A percentile compares a stretch with the other conserved stretches of the same genome.
Evolutionary conservation across 768 basidiomycete genomes (phyloP).

Genomic region (Lanmaoa pseudosensibilis): DNA sequence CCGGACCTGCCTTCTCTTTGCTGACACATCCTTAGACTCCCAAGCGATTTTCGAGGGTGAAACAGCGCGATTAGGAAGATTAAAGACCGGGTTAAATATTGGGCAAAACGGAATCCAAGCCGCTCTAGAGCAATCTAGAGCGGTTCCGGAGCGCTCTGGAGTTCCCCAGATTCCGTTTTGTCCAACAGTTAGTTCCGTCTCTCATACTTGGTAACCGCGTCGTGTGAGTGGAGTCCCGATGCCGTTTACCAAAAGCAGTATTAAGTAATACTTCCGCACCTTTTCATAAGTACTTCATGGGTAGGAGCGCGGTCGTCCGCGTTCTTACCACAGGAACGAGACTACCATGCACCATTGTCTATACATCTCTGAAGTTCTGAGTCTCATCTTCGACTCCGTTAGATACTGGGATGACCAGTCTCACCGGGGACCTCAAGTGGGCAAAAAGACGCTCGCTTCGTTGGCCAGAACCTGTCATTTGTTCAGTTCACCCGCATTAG

Average conservation of each 20-base stretch:
- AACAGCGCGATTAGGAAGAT: no score
- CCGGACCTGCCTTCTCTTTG: no score
- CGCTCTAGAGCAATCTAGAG: no score
- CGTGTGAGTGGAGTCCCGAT: neutral
- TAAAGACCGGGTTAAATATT: no score
- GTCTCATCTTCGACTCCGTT: conserved; percentile 1
- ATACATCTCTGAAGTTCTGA: conserved; percentile 12
- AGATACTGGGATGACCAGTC: neutral
- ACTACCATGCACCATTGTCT: conserved; percentile 41
- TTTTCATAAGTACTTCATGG: neutral
- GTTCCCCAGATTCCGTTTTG: no score
- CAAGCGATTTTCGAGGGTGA: no score
- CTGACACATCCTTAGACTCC: no score
- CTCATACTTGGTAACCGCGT: no score
- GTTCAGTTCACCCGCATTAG: conserved; percentile 16
- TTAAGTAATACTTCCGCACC: neutral
- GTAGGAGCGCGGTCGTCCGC: neutral
- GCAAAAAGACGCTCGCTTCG: conserved; percentile 7
- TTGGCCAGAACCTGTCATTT: conserved; percentile 14
- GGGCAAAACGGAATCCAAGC: no score
- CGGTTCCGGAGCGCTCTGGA: no score
- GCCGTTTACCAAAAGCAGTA: neutral
- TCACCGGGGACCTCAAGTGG: neutral
- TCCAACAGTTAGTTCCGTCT: no score
- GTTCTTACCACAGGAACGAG: neutral